These are phyloP conservation scores for Metschnikowia orientalis DNA, from an alignment of 805 yeast genomes.

Conservation along the genomic window DNA sequence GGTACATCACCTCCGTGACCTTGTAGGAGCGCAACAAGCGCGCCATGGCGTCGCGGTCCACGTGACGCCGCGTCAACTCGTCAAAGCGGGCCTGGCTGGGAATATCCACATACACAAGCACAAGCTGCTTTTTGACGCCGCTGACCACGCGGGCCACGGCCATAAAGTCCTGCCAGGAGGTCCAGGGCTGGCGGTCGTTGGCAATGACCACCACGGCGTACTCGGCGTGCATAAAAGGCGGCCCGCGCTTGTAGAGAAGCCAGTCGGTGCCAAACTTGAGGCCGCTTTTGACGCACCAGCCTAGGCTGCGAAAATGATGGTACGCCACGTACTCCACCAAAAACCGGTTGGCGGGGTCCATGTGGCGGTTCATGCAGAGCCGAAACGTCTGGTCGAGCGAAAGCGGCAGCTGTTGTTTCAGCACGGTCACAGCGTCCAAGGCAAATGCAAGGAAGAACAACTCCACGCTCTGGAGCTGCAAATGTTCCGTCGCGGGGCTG, in stretches of 20 bases:
- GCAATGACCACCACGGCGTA: conserved; percentile 59
- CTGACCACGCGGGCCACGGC: conserved; percentile 76
- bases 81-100: conserved; percentile 38
- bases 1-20: conserved; percentile 63
- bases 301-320: conserved; percentile 80
- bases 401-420: conserved; percentile 5
- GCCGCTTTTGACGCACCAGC: conserved; percentile 94
- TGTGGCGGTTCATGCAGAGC: conserved; percentile 18
- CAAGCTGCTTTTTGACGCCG: conserved; percentile 76
- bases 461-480: conserved; percentile 76
- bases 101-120: conserved; percentile 60
- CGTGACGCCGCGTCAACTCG: conserved; percentile 5
- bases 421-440: conserved; percentile 45
- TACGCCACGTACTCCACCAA: conserved; percentile 64
- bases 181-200: conserved; percentile 26
- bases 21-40: conserved; percentile 40
- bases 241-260: conserved; percentile 82
- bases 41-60: conserved; percentile 15
- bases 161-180: conserved; percentile 57
- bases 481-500: no score
- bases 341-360: conserved; percentile 26
- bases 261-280: conserved; percentile 89
- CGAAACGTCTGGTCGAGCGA: conserved; percentile 23
- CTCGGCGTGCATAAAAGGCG: conserved; percentile 94
- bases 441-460: conserved; percentile 63